Evolutionary conservation across 1,139 yeast genomes (phyloP), one percentile per base, ranked within the genome.

Genomic region (Waltiozyma solani): DNA sequence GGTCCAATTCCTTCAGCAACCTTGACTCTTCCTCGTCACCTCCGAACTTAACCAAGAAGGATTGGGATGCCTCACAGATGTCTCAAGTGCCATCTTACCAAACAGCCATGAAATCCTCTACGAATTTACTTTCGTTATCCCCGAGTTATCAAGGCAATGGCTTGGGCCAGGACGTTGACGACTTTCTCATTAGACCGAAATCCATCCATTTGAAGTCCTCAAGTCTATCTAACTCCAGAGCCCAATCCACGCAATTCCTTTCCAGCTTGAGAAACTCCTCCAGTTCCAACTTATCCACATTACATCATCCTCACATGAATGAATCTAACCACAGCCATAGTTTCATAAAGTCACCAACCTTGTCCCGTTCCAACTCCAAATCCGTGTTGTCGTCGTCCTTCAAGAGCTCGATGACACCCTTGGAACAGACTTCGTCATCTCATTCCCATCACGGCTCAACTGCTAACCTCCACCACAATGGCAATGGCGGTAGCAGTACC

Each of bases 31-130:
- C 23, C 10, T 7, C 23, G 23, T 21, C 23, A 10, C 23, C 23
- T 21, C 29, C 29, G 14, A 27, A 27, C 10, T 20, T 27, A 9
- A 9, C 19, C 20, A 27, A 17, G 20, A 27, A 27, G 13, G 67
- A 62, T 14, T 62, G 74, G 61, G 69, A 72, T 44, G 50, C 69
- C 5, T 59, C 60, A 7, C 59, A 63, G 3, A 55, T 87, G 47
- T 76, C 80, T 14, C 63, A 75, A 41, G 95, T 87, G 4, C 97
- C 97, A 0, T 76, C 95, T 0, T 89, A 89, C 58, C 71, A 71
- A 10, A 79, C 85, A 34, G 96, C 97, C 0, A 62, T 79, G 56
- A 69, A 67, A 48, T 58, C 72, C 2, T 72, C 65, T 26, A 58
- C 60, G 19, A 27, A 27, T 27, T 8, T 27, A 3, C 31, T 9